Conservation (phyloP, 345 rosid species). For the Diplotaxis tenuifolia region DNA sequence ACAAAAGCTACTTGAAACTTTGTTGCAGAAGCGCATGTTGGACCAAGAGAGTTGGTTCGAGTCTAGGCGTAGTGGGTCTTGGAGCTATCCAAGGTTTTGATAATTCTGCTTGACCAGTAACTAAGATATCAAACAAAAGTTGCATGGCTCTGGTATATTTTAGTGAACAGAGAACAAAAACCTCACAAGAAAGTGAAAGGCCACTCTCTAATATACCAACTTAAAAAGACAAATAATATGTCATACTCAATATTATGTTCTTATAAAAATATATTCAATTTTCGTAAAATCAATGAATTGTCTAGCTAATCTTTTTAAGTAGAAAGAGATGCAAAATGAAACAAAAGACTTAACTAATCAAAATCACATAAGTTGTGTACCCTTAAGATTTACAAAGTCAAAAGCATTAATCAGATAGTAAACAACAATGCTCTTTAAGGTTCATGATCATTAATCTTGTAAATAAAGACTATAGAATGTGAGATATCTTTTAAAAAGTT, state of each 20-base stretch:
- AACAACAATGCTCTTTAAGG: conserved; percentile 30
- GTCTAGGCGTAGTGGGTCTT: too few species aligned
- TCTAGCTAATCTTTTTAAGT: neutral
- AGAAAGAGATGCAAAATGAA: neutral
- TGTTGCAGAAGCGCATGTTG: too few species aligned
- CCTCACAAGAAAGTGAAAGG: too few species aligned
- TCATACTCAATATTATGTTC: too few species aligned
- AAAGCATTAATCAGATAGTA: conserved; percentile 18
- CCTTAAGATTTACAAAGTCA: conserved; percentile 35
- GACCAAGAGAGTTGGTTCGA: too few species aligned
- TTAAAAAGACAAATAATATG: too few species aligned
- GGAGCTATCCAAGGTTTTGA: too few species aligned
- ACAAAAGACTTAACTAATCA: conserved; percentile 27
- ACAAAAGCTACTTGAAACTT: neutral
- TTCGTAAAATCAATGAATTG: neutral
- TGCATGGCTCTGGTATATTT: too few species aligned
- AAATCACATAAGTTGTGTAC: conserved; percentile 28
- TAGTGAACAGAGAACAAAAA: too few species aligned
- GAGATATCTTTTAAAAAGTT: conserved; percentile 17
- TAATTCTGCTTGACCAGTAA: too few species aligned
- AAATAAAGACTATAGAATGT: conserved; percentile 29
- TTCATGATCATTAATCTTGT: conserved; percentile 26
- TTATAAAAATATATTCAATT: neutral
- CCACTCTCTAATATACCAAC: too few species aligned
- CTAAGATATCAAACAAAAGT: too few species aligned